Evolutionary conservation across 495 filamentous ascomycete genomes (phyloP), one percentile per base, ranked within the genome.

Genomic region (Amorphotheca resinae): DNA sequence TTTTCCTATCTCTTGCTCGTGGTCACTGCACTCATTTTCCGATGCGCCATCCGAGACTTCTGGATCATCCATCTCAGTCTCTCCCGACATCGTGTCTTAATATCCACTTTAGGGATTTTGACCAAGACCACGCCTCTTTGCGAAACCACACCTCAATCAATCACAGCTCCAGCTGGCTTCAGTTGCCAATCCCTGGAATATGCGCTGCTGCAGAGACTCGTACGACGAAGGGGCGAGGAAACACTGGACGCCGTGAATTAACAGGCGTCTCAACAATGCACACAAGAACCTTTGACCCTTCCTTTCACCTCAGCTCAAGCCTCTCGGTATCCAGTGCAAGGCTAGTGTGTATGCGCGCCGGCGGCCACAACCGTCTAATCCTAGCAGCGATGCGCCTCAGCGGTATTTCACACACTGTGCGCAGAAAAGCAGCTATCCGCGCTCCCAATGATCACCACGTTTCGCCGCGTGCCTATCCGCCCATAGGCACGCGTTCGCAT

Each of bases 11-110:
- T 72, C 67, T 59, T 72, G 66, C 42, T 72, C 61, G 53, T 66
- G 64, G 33, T 66, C 72, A 44, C 48, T 54, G 62, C 70, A 69
- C 46, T 72, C 61, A 53, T 66, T 66, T 46, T 66, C 72, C 51
- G 72, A 74, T 60, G 67, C 65, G 48, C 62, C 63, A 61, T 68
- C 70, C 52, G 68, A 72, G 33, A 54, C 39, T 21, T 51, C 48
- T 44, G 37, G 45, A 38, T 57, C 54, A 34, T 57, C 54, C 34
- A 48, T 39, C 23, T 57, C 50, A 52, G 42, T 57, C 49, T 57
- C 54, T 48, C 45, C 50, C 41, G 51, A 49, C 54, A 54, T 57
- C 41, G 22, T 54, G 38, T 49, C 47, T 51, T 57, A 57, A 53
- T 41, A 33, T 17, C 40, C 38, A 34, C 34, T 33, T 42, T 18